Base-by-base conservation (phyloP, 2,329 filamentous ascomycete species). In the Leptographium flavum region DNA sequence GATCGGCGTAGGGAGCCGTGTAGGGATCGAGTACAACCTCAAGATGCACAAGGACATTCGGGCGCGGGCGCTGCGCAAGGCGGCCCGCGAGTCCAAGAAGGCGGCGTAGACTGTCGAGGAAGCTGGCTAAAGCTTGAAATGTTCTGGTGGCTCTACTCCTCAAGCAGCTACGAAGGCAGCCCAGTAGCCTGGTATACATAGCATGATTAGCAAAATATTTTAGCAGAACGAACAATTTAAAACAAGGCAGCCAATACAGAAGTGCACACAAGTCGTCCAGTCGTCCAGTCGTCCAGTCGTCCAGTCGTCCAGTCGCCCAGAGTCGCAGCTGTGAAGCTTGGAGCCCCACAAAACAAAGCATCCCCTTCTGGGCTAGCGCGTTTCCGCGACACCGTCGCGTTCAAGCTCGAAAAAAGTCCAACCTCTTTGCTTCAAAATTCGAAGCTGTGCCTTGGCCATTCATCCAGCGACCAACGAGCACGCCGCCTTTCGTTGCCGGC, bases 21-120 rank as follows among this genome's bases (percentile, higher is more conserved):
- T 72, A 21, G 66, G 63, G 11, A 65, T 76, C 35, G 62, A 58
- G 54, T 62, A 67, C 56, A 78, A 76, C 60, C 63, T 69, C 52
- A 69, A 66, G 53, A 88, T 93, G 80, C 88, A 95, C 59, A 68
- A 83, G 56, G 79, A 81, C 48, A 94, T 95, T 50, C 79, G 88
- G 54, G 81, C 73, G 61, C 74, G 87, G 46, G 88, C 88, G 35
- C 65, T 95, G 58, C 81, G 74, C 60, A 95, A 94, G 73, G 81
- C 79, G 4, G 86, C 85, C 56, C 76, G 87, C 39, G 84, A 93
- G 45, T 79, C 77, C 10, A 87, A 87, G 74, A 85, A 84, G 65
- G 54, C 47, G 17, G 50, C 32, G 22, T 43, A 15, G 22, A 14
- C 4, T 27, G 6, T 27, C 15, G 7, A 37, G n/a, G 13, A 31